phyloP scores from a whole-genome alignment of 805 yeast genomes.

The Metschnikowia dekortorum region DNA sequence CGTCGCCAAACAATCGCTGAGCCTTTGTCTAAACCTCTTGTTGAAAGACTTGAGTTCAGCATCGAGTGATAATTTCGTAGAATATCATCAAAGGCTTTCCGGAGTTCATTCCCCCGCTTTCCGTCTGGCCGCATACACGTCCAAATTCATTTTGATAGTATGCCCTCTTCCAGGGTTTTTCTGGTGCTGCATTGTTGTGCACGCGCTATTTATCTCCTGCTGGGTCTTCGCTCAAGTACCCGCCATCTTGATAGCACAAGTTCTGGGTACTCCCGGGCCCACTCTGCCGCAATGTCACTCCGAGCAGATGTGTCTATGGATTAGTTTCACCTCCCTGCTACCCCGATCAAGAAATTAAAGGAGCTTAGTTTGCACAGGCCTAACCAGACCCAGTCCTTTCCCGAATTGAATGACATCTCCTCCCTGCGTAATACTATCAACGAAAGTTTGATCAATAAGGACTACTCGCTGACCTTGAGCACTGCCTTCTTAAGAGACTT shows the following conservation, averaged over 20 bases:
- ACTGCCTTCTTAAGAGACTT: constrained; percentile 15
- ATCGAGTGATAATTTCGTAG: constrained; percentile 6
- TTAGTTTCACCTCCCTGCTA: constrained; percentile 16
- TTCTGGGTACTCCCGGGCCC: not conserved
- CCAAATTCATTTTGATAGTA: not conserved
- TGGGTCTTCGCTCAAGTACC: not conserved
- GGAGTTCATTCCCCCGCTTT: constrained; percentile 22
- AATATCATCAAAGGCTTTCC: constrained; percentile 33
- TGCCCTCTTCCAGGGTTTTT: not conserved
- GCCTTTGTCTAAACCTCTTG: not conserved
- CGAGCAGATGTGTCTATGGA: constrained; percentile 9
- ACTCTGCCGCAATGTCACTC: not conserved
- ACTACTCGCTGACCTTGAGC: constrained; percentile 18
- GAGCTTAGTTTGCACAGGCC: constrained; percentile 33
- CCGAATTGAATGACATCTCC: constrained; percentile 8
- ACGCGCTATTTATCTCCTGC: not conserved
- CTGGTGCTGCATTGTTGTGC: not conserved
- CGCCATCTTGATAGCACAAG: not conserved
- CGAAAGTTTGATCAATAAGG: constrained; percentile 14
- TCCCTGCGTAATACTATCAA: constrained; percentile 6
- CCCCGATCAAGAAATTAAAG: constrained; percentile 39
- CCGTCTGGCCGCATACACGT: not conserved
- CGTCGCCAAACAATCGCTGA: constrained; percentile 8
- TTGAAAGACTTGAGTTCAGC: not conserved
- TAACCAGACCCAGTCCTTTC: not conserved